A percentile compares a stretch with the other conserved stretches of the same genome.
phyloP scores from a whole-genome alignment of 2,329 filamentous ascomycete genomes.

The Bretziella fagacearum region DNA sequence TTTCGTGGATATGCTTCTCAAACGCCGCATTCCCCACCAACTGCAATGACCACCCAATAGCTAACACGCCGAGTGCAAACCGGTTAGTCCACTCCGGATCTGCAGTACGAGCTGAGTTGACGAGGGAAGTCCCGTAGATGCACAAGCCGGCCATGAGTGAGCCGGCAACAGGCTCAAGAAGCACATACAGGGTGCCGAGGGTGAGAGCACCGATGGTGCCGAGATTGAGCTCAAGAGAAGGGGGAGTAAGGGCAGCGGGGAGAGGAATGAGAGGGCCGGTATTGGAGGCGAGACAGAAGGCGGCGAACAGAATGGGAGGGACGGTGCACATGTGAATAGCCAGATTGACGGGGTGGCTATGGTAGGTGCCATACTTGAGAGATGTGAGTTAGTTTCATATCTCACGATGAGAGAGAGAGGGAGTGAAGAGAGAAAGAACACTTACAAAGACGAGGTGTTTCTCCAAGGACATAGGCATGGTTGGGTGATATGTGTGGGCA shows the following conservation, averaged over 20 bases:
- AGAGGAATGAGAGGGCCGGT: slow-evolving; percentile 45
- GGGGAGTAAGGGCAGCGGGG: slow-evolving; percentile 49
- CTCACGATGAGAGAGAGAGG: not conserved
- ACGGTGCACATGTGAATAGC: slow-evolving; percentile 68
- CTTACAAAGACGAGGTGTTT: slow-evolving; percentile 69
- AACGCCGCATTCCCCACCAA: slow-evolving; percentile 84
- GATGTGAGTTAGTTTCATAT: slow-evolving; percentile 1
- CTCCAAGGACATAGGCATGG: slow-evolving; percentile 60
- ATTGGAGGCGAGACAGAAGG: slow-evolving; percentile 49
- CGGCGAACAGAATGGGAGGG: slow-evolving; percentile 54
- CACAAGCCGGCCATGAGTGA: slow-evolving; percentile 59
- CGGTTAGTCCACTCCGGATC: slow-evolving; percentile 33
- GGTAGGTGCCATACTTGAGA: slow-evolving; percentile 63
- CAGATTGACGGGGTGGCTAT: slow-evolving; percentile 61
- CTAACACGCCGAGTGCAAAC: slow-evolving; percentile 47
- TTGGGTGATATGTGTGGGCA: slow-evolving; percentile 13
- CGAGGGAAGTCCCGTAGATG: slow-evolving; percentile 54
- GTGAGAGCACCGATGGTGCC: slow-evolving; percentile 46
- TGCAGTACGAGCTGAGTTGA: slow-evolving; percentile 55
- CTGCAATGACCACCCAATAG: slow-evolving; percentile 70
- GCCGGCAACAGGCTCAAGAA: slow-evolving; percentile 88
- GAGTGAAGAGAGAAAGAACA: slow-evolving; percentile 2
- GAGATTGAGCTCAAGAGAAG: slow-evolving; percentile 43
- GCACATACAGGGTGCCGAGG: slow-evolving; percentile 68
- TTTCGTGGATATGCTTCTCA: slow-evolving; percentile 43